phyloP scores from a whole-genome alignment of 306 rosid genomes.

The Gleditsia sinensis region DNA sequence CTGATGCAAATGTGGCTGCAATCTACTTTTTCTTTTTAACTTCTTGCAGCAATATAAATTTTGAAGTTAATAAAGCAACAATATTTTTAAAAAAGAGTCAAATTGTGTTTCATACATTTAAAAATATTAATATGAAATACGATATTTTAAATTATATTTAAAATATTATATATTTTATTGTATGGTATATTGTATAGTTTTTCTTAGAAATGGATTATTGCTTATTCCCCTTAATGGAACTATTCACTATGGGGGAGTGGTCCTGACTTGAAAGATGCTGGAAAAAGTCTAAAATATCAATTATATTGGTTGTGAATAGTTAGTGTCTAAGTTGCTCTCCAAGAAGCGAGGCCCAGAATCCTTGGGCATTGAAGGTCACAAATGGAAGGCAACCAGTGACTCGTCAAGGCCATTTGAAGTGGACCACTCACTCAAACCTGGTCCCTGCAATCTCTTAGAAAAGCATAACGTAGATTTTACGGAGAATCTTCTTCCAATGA shows the following conservation, averaged over 20 bases:
- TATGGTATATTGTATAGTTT: too few species aligned
- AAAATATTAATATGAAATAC: too few species aligned
- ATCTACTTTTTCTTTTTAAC: too few species aligned
- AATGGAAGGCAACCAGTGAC: background rate
- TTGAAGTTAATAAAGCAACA: too few species aligned
- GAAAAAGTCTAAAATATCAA: background rate
- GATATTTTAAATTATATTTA: too few species aligned
- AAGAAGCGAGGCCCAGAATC: background rate
- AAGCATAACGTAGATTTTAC: background rate
- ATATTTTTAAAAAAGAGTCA: too few species aligned
- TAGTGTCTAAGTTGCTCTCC: background rate
- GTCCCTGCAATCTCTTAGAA: conserved; percentile 15
- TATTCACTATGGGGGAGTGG: background rate
- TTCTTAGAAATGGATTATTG: background rate
- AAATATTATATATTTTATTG: too few species aligned
- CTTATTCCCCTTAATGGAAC: background rate
- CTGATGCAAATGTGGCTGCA: too few species aligned
- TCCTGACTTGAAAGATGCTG: background rate
- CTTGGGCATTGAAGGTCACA: background rate
- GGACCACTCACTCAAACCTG: background rate
- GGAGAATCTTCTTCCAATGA: background rate
- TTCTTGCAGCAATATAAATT: too few species aligned
- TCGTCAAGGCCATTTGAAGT: background rate
- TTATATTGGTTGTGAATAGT: background rate
- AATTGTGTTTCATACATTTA: too few species aligned